These are phyloP conservation scores for Diaporthe australafricana DNA, from an alignment of 2,329 filamentous ascomycete species.

Conservation along the genomic window DNA sequence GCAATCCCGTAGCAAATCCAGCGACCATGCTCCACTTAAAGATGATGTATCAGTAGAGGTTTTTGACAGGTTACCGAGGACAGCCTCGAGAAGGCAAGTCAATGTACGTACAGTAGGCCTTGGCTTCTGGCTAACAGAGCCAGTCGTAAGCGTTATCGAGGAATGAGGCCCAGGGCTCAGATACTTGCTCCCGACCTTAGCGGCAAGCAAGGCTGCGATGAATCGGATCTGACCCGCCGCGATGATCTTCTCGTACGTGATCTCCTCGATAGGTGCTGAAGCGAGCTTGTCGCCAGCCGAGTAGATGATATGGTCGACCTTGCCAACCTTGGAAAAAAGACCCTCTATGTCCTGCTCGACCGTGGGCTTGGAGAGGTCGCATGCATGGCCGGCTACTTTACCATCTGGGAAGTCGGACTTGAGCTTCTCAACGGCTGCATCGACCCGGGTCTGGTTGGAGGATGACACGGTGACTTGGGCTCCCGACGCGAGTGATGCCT, in stretches of 20 bases:
- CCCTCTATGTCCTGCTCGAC: slow-evolving; percentile 48
- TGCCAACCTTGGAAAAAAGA: slow-evolving; percentile 41
- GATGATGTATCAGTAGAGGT: neutral
- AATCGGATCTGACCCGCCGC: slow-evolving; percentile 46
- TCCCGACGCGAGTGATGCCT: slow-evolving; percentile 66
- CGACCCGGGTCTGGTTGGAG: slow-evolving; percentile 62
- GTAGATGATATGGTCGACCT: slow-evolving; percentile 44
- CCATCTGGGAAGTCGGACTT: slow-evolving; percentile 32
- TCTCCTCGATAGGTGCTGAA: slow-evolving; percentile 37
- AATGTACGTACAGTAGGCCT: slow-evolving; percentile 41
- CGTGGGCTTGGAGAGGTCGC: slow-evolving; percentile 44
- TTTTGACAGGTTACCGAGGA: no score
- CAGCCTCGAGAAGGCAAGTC: slow-evolving; percentile 24
- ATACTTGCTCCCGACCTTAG: slow-evolving; percentile 46
- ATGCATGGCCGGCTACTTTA: slow-evolving; percentile 44
- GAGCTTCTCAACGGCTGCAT: slow-evolving; percentile 52
- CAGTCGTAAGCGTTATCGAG: slow-evolving; percentile 69
- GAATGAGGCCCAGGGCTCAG: slow-evolving; percentile 46
- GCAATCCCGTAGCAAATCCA: slow-evolving; percentile 60
- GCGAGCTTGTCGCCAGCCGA: slow-evolving; percentile 47
- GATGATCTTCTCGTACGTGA: slow-evolving; percentile 44
- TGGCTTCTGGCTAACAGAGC: slow-evolving; percentile 62
- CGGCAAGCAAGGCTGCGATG: slow-evolving; percentile 48
- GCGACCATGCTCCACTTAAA: slow-evolving; percentile 60
- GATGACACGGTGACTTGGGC: slow-evolving; percentile 70